Evolutionary conservation across 805 yeast species (phyloP).

Genomic region (Candida arabinofermentans): DNA sequence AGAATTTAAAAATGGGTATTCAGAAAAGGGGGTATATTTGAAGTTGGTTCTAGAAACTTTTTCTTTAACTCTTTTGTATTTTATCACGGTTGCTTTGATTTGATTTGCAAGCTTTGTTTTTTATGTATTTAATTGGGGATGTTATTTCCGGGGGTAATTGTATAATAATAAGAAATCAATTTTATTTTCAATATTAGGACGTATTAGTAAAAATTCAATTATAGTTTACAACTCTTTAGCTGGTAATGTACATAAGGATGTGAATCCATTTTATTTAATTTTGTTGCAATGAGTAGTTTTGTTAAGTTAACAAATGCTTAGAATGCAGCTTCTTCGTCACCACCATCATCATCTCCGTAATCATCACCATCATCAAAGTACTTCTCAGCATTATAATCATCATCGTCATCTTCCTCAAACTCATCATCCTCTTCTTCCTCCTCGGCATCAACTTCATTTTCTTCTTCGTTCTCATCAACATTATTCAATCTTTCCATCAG

Average conservation of each 20-base stretch:
- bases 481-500: constrained; percentile 31
- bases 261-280: too few species aligned
- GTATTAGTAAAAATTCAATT: too few species aligned
- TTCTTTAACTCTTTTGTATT: too few species aligned
- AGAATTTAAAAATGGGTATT: background rate
- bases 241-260: background rate
- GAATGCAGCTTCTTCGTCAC: constrained; percentile 70
- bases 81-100: too few species aligned
- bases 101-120: too few species aligned
- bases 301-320: too few species aligned
- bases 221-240: too few species aligned
- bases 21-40: background rate
- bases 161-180: too few species aligned
- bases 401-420: constrained; percentile 70
- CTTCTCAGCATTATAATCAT: constrained; percentile 75
- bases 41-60: background rate
- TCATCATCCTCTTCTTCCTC: constrained; percentile 66
- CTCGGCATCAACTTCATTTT: constrained; percentile 39
- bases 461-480: constrained; percentile 39
- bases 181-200: too few species aligned
- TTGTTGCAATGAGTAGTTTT: too few species aligned
- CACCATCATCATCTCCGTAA: constrained; percentile 51
- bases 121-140: too few species aligned
- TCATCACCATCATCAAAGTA: constrained; percentile 74
- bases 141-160: too few species aligned